phyloP scores from a whole-genome alignment of 2,329 filamentous ascomycete species.

The Aspergillus aculeatinus region DNA sequence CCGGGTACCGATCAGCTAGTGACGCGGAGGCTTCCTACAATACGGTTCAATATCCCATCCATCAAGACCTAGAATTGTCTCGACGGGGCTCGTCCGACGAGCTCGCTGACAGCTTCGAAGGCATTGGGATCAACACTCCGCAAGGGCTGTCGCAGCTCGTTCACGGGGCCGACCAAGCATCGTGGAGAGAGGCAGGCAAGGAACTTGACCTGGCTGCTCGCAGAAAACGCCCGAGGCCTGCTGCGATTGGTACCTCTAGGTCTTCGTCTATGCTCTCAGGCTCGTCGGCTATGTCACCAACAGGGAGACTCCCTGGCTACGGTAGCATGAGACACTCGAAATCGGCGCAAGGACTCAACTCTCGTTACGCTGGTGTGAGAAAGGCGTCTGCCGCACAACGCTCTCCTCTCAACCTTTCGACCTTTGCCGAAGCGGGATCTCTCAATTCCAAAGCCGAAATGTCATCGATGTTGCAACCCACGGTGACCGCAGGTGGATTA shows the following conservation, averaged over 20 bases:
- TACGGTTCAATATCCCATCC: slow-evolving; percentile 35
- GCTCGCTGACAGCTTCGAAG: slow-evolving; percentile 33
- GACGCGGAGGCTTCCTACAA: slow-evolving; percentile 31
- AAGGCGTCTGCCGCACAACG: slow-evolving; percentile 48
- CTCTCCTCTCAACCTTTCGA: slow-evolving; percentile 48
- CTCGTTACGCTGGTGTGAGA: slow-evolving; percentile 47
- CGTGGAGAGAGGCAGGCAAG: slow-evolving; percentile 40
- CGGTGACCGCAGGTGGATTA: slow-evolving; percentile 35
- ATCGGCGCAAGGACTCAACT: slow-evolving; percentile 46
- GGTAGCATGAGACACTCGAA: slow-evolving; percentile 47
- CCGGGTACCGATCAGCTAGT: slow-evolving; percentile 21
- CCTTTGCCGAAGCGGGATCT: slow-evolving; percentile 45
- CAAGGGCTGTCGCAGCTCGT: slow-evolving; percentile 27
- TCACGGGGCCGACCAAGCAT: slow-evolving; percentile 25
- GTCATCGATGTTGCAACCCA: slow-evolving; percentile 33
- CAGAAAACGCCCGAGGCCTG: slow-evolving; percentile 47
- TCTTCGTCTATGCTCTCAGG: slow-evolving; percentile 39
- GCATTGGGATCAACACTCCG: slow-evolving; percentile 36
- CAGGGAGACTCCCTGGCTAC: slow-evolving; percentile 34
- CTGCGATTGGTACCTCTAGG: slow-evolving; percentile 45
- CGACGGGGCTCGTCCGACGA: slow-evolving; percentile 38
- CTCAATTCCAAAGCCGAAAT: slow-evolving; percentile 38
- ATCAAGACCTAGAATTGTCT: slow-evolving; percentile 30
- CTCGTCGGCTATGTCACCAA: slow-evolving; percentile 45
- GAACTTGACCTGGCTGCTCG: slow-evolving; percentile 48